A percentile compares a stretch with the other conserved stretches of the same genome.
Evolutionary conservation across 306 rosid species (phyloP).

Genomic region (Cotoneaster glaucophyllus): DNA sequence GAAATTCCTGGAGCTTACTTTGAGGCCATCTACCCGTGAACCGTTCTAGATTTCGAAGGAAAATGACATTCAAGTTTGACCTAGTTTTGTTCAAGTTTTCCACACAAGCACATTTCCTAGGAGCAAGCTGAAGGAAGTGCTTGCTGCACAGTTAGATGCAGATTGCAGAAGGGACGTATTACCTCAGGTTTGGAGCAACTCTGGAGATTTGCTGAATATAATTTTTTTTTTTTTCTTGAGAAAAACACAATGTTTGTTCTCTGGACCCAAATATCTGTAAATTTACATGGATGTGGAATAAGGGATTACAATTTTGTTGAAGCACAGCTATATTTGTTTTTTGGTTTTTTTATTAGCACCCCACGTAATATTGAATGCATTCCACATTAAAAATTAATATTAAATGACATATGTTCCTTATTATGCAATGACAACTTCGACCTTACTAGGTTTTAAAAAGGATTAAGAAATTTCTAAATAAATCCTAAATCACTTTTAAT

Average conservation of each 20-base stretch:
- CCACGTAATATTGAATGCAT: no score
- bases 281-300: not conserved
- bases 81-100: not conserved
- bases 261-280: not conserved
- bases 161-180: not conserved
- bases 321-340: not conserved
- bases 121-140: not conserved
- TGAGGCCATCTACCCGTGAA: constrained; percentile 20
- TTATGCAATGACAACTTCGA: no score
- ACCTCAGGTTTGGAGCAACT: not conserved
- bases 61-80: not conserved
- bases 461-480: no score
- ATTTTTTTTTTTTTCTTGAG: no score
- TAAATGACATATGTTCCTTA: no score
- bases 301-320: not conserved
- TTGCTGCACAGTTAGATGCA: not conserved
- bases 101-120: not conserved
- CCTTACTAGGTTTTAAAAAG: no score
- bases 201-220: not conserved
- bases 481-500: no score
- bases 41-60: not conserved
- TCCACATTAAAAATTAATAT: no score
- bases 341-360: no score
- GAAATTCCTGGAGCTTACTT: constrained; percentile 40
- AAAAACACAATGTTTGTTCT: not conserved